Percentiles rank a stretch among this genome's conserved stretches.
Conservation (phyloP, 2,329 filamentous ascomycete genomes). For the Tolypocladium endophyticum region DNA sequence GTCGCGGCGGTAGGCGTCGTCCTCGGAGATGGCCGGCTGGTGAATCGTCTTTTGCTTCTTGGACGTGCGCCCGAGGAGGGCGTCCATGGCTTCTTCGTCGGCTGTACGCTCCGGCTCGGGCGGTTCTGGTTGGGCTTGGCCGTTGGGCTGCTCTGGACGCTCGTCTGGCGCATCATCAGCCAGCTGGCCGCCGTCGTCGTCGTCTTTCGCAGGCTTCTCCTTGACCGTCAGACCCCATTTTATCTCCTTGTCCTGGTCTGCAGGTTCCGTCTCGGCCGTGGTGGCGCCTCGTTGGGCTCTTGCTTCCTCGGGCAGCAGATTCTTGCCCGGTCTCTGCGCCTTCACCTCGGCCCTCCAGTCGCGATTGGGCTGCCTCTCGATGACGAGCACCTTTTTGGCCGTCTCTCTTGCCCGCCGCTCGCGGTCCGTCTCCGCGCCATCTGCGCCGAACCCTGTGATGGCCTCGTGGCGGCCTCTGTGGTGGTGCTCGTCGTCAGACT, state of each 20-base stretch:
- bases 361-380: conserved; percentile 46
- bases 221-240: conserved; percentile 42
- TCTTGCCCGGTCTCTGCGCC: conserved; percentile 37
- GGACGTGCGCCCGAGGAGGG: conserved; percentile 48
- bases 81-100: conserved; percentile 51
- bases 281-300: conserved; percentile 28
- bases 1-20: conserved; percentile 60
- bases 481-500: conserved; percentile 22
- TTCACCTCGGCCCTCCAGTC: conserved; percentile 51
- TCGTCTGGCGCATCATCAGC: background rate
- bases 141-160: background rate
- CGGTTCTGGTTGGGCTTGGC: background rate
- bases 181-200: conserved; percentile 4
- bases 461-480: conserved; percentile 26
- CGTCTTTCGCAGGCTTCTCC: conserved; percentile 37
- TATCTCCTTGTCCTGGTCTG: conserved; percentile 41
- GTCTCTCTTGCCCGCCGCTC: conserved; percentile 16
- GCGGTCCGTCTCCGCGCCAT: conserved; percentile 29
- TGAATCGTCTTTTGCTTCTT: conserved; percentile 40
- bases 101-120: conserved; percentile 10
- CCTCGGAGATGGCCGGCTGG: conserved; percentile 36
- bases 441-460: conserved; percentile 39
- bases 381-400: conserved; percentile 38
- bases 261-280: conserved; percentile 21
- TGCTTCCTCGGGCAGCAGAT: conserved; percentile 47